phyloP scores from a whole-genome alignment of 345 rosid species.

The Firmiana major region DNA sequence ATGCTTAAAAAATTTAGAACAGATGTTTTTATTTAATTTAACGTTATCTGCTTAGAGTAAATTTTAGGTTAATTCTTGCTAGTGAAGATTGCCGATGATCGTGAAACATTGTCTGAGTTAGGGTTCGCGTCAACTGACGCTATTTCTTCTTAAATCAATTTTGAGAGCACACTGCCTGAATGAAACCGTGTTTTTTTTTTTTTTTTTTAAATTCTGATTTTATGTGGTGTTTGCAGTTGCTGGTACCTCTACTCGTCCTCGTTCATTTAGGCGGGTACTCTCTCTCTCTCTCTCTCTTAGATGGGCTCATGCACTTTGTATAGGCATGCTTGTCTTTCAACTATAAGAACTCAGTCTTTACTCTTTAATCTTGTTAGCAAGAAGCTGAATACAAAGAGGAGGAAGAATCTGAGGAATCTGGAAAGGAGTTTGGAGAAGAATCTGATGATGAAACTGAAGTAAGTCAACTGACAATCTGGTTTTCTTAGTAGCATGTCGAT shows the following conservation, averaged over 20 bases:
- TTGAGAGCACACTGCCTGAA: background rate
- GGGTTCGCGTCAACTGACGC: background rate
- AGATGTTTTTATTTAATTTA: background rate
- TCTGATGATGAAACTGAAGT: conserved; percentile 50
- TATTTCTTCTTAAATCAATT: background rate
- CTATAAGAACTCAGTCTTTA: background rate
- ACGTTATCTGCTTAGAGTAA: background rate
- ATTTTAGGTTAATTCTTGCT: background rate
- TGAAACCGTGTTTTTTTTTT: background rate
- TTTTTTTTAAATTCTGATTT: too few relatives aligned
- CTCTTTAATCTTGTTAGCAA: conserved; percentile 29
- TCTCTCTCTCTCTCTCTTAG: background rate
- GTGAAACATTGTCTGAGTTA: background rate
- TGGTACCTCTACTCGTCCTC: conserved; percentile 62
- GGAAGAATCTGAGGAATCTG: conserved; percentile 42
- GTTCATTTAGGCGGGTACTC: conserved; percentile 49
- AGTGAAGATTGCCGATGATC: background rate
- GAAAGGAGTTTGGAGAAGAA: conserved; percentile 65
- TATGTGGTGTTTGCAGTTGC: conserved; percentile 42
- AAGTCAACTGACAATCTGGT: conserved; percentile 18
- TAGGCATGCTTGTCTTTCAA: background rate
- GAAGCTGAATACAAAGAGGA: conserved; percentile 57
- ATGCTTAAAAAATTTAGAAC: background rate
- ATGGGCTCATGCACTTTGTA: background rate
- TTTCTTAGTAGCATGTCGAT: background rate